A percentile compares a stretch with the other conserved stretches of the same genome.
These are phyloP conservation scores for Alternaria tenuissima DNA, from an alignment of 2,329 filamentous ascomycete species.

Conservation along the genomic window DNA sequence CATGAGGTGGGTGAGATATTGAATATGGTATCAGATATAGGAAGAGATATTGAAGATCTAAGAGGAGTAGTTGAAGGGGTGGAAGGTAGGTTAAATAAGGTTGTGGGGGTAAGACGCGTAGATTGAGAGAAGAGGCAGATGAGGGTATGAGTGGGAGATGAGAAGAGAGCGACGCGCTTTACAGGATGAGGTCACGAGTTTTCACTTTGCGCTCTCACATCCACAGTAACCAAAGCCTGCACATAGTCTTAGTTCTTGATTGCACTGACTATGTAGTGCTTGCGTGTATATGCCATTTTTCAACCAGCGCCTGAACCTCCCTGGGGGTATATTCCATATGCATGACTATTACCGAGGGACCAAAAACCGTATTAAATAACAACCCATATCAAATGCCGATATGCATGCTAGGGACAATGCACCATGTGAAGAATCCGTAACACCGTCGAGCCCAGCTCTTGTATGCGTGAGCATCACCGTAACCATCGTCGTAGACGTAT, in stretches of 20 bases:
- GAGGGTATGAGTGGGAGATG: background rate
- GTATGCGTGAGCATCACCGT: background rate
- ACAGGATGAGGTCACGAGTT: background rate
- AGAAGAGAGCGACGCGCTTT: background rate
- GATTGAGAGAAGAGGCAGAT: conserved; percentile 15
- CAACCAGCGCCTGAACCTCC: background rate
- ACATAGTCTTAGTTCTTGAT: background rate
- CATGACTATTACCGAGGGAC: conserved; percentile 2
- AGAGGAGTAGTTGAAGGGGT: conserved; percentile 20
- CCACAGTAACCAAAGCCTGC: background rate
- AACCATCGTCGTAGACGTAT: background rate
- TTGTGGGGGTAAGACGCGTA: conserved; percentile 34
- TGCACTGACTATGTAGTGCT: background rate
- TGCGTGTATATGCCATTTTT: background rate
- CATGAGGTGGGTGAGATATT: conserved; percentile 40
- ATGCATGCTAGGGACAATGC: background rate
- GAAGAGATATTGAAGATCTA: conserved; percentile 29
- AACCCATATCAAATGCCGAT: background rate
- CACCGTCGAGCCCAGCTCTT: background rate
- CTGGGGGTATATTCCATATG: conserved; percentile 9
- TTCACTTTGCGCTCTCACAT: background rate
- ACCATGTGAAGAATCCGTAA: background rate
- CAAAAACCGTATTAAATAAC: background rate
- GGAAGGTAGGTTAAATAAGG: conserved; percentile 28
- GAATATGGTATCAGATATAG: conserved; percentile 28